phyloP scores from a whole-genome alignment of 2,329 filamentous ascomycete species.

The Xylariales sp. region DNA sequence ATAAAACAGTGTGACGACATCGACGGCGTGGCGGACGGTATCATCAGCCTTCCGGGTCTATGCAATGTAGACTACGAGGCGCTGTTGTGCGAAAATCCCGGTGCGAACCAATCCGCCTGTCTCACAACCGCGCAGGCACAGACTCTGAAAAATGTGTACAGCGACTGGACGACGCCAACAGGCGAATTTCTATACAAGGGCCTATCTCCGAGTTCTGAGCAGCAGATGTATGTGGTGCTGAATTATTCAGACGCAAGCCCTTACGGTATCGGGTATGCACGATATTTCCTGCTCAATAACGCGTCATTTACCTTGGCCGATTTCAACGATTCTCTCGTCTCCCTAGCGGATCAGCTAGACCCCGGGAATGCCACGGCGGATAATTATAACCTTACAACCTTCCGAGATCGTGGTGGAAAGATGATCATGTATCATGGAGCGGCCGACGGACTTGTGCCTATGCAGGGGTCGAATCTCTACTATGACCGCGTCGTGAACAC shows the following conservation, averaged over 20 bases:
- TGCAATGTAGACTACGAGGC: conserved; percentile 59
- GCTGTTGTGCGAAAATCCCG: conserved; percentile 52
- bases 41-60: conserved; percentile 59
- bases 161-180: conserved; percentile 43
- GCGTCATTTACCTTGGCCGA: conserved; percentile 51
- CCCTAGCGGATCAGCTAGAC: conserved; percentile 50
- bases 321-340: conserved; percentile 51
- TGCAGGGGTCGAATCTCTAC: conserved; percentile 51
- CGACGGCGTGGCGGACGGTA: conserved; percentile 62
- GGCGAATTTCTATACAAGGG: conserved; percentile 56
- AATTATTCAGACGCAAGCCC: conserved; percentile 49
- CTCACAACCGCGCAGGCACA: conserved; percentile 57
- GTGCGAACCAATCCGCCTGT: conserved; percentile 51
- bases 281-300: conserved; percentile 56
- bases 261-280: conserved; percentile 52
- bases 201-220: conserved; percentile 61
- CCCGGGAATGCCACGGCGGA: conserved; percentile 55
- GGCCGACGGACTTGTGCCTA: conserved; percentile 56
- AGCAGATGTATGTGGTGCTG: conserved; percentile 50
- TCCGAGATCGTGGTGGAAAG: conserved; percentile 56
- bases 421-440: conserved; percentile 61
- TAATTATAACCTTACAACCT: conserved; percentile 54
- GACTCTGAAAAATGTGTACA: conserved; percentile 50
- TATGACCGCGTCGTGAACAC: conserved; percentile 48
- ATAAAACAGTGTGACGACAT: conserved; percentile 62